A percentile compares a stretch with the other conserved stretches of the same genome.
Evolutionary conservation across 2,329 filamentous ascomycete genomes (phyloP).

Genomic region (Cercospora sp.): DNA sequence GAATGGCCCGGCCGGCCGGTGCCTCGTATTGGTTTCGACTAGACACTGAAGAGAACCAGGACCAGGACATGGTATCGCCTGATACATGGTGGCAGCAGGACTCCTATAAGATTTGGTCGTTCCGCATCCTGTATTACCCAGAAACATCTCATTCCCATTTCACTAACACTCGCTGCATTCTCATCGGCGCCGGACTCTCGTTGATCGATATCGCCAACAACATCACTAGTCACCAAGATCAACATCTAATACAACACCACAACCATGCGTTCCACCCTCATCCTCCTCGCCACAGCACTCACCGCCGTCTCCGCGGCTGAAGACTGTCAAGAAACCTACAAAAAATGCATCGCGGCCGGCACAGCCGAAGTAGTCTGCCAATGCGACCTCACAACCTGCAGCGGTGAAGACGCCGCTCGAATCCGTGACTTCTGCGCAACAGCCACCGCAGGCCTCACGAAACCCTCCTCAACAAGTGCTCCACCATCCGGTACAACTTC

Average conservation of each 20-base stretch:
- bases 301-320: slow-evolving; percentile 4
- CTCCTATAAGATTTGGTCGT: background rate
- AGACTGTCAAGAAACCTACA: slow-evolving; percentile 23
- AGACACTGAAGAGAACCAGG: background rate
- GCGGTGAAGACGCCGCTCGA: slow-evolving; percentile 23
- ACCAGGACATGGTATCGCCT: background rate
- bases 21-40: background rate
- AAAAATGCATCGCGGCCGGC: slow-evolving; percentile 18
- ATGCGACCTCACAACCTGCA: slow-evolving; percentile 21
- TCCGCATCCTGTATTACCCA: background rate
- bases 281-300: slow-evolving; percentile 15
- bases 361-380: slow-evolving; percentile 18
- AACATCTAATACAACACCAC: background rate
- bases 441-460: slow-evolving; percentile 12
- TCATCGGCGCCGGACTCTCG: background rate
- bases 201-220: background rate
- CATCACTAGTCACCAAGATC: background rate
- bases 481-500: background rate
- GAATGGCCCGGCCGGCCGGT: background rate
- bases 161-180: background rate
- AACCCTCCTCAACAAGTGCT: background rate
- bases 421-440: slow-evolving; percentile 22
- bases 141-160: background rate
- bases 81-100: background rate
- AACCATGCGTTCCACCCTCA: slow-evolving; percentile 20